Base-by-base conservation (phyloP, 164 flowering plant species). In the Magnolia sinica region DNA sequence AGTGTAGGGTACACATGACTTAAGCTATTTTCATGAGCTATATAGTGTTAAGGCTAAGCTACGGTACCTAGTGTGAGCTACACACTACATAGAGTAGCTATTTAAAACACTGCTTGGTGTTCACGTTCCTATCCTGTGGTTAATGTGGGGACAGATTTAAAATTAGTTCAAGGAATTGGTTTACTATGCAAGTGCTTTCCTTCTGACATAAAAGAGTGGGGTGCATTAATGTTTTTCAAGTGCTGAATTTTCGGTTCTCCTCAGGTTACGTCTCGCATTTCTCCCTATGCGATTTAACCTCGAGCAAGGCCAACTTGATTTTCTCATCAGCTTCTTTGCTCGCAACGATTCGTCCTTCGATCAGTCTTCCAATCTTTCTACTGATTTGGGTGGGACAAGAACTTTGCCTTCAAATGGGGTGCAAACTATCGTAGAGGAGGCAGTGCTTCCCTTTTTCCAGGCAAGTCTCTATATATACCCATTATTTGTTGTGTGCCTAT, bases 371-470 rank as follows among this genome's bases (percentile, higher is more conserved):
- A 79, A 61, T 81, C 20, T 70, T 81, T 64, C 80, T 70, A 83
- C 74, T 68, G 91, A 83, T 79, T 75, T 74, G 37, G 76, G 76
- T 82, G 83, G 76, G 72, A 80, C 92, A 69, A 83, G 79, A 55
- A 73, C 67, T 68, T 68, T 59, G 18, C 24, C 82, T 27, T 64
- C 64, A 9, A 83, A 73, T 79, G 86, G 82, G 49, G 85, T 81
- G 69, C 83, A 74, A 72, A 64, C 72, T 20, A 76, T 94, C 79
- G 87, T 73, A 10, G 89, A 87, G 70, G 98, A 96, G 86, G 99
- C 99, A 82, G 82, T 96, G 79, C 98, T 94, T 82, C 95, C 99
- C 67, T 96, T 85, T 83, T 94, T 96, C 80, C 99, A 96, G 97
- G 99, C 81, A 85, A 87, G 93, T 84, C 29, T 1, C 68, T 45